Conservation (phyloP, 768 basidiomycete genomes). For the Boletus fagicola region DNA sequence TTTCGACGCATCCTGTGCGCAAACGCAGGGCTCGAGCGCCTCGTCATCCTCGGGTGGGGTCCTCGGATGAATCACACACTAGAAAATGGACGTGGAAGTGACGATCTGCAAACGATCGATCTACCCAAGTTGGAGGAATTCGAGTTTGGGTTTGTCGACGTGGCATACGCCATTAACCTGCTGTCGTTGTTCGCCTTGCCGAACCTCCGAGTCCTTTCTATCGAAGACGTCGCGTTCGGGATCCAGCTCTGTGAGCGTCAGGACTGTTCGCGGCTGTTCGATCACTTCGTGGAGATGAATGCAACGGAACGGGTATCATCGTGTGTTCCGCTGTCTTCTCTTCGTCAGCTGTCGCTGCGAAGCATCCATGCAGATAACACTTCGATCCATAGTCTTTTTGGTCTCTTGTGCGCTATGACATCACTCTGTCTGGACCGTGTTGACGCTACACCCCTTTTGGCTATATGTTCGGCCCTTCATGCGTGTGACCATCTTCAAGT, state of each 20-base stretch:
- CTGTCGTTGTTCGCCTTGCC: slow-evolving; percentile 42
- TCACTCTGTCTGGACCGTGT: slow-evolving; percentile 12
- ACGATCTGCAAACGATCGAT: slow-evolving; percentile 18
- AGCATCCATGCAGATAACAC: neutral
- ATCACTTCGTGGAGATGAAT: slow-evolving; percentile 28
- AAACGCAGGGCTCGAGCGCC: slow-evolving; percentile 39
- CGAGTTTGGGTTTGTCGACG: slow-evolving; percentile 45
- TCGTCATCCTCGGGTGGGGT: slow-evolving; percentile 56
- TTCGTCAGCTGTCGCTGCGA: slow-evolving; percentile 13
- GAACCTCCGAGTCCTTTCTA: slow-evolving; percentile 33
- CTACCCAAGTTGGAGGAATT: slow-evolving; percentile 36
- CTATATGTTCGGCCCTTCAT: slow-evolving; percentile 4
- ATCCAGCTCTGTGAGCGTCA: slow-evolving; percentile 34
- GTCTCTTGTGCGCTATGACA: neutral
- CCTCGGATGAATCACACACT: slow-evolving; percentile 32
- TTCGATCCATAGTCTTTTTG: slow-evolving; percentile 10
- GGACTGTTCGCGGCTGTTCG: slow-evolving; percentile 39
- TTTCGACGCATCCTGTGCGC: slow-evolving; percentile 43
- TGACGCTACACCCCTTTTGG: neutral
- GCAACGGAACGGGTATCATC: neutral
- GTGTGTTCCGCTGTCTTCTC: slow-evolving; percentile 4
- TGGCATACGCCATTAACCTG: slow-evolving; percentile 37
- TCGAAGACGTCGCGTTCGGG: slow-evolving; percentile 48
- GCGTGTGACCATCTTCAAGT: slow-evolving; percentile 4
- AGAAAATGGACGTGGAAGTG: neutral